These are phyloP conservation scores for Panaeolus papilionaceus DNA, from an alignment of 768 basidiomycete species.

Conservation along the genomic window DNA sequence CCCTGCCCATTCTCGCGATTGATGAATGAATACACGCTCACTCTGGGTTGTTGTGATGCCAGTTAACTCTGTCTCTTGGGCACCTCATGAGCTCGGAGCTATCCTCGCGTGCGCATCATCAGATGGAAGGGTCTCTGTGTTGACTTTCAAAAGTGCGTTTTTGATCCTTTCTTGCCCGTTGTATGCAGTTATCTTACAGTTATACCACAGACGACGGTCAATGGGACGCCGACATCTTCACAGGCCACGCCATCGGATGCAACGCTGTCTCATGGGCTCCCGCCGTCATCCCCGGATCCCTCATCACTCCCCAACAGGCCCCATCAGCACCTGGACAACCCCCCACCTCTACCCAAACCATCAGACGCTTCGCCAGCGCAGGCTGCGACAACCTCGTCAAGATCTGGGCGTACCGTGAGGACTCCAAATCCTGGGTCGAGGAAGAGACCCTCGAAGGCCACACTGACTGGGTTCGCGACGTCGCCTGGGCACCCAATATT, in stretches of 20 bases:
- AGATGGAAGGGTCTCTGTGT: conserved; percentile 95
- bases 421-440: conserved; percentile 87
- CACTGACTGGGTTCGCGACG: conserved; percentile 97
- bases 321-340: conserved; percentile 54
- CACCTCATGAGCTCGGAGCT: conserved; percentile 97
- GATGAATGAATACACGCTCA: not conserved
- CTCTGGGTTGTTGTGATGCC: not conserved
- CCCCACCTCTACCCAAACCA: conserved; percentile 45
- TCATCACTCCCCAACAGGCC: conserved; percentile 71
- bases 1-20: not conserved
- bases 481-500: conserved; percentile 99
- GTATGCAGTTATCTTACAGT: conserved; percentile 12
- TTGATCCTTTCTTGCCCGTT: not conserved
- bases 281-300: conserved; percentile 83
- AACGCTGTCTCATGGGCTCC: conserved; percentile 99
- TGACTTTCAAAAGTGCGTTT: conserved; percentile 93
- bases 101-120: conserved; percentile 97
- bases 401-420: conserved; percentile 92
- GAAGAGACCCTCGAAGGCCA: conserved; percentile 93
- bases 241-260: conserved; percentile 94
- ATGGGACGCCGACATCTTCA: conserved; percentile 94
- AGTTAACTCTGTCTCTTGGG: conserved; percentile 99
- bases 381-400: conserved; percentile 96
- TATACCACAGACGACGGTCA: conserved; percentile 84
- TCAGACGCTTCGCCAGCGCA: conserved; percentile 93